Base-by-base conservation (phyloP, 2,329 filamentous ascomycete genomes). In the Trichoderma simmonsii region DNA sequence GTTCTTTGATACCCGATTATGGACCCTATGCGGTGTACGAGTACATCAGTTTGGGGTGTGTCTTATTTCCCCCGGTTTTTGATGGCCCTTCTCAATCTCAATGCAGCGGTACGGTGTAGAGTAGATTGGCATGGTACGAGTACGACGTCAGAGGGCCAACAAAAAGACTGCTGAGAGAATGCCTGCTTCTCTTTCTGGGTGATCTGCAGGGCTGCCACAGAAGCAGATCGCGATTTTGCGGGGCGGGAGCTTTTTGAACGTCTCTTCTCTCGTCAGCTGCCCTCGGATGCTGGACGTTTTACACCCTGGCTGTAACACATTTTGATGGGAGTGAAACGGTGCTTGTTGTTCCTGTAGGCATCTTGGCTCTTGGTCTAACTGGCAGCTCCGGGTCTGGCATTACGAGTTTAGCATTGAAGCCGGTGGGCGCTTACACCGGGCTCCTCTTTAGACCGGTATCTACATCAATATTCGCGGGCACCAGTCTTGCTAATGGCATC, bases 171-270 rank as follows among this genome's bases (percentile, higher is more conserved):
- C 21, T 60, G 36, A 51, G 56, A 36, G 26, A 69, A 69, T 51
- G 66, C 66, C 30, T 69, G 66, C 66, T 30, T 61, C 57, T 69
- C 43, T n/a, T 51, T 70, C 66, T 61, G 56, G 57, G 30, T 51
- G 70, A 72, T 72, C 70, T 68, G 24, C 70, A 72, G 64, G 70
- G 70, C 56, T 72, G 64, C 36, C 34, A 68, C 54, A 71, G 56
- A 71, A 61, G 43, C 65, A 72, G 70, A 72, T 72, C 70, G 70
- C 63, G 64, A 72, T 71, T 66, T 43, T 68, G 64, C 64, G 70
- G 70, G 70, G 64, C 66, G 57, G 32, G 21, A 39, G 28, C 28
- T 18, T 54, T 64, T 51, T 36, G 26, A 12, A 61, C 26, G 26
- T 69, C 26, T 69, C 24, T 54, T 43, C 30, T 68, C 15, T 56